These are phyloP conservation scores for Pythium sukuiense DNA, from an alignment of 352 stramenopile species.

Conservation along the genomic window DNA sequence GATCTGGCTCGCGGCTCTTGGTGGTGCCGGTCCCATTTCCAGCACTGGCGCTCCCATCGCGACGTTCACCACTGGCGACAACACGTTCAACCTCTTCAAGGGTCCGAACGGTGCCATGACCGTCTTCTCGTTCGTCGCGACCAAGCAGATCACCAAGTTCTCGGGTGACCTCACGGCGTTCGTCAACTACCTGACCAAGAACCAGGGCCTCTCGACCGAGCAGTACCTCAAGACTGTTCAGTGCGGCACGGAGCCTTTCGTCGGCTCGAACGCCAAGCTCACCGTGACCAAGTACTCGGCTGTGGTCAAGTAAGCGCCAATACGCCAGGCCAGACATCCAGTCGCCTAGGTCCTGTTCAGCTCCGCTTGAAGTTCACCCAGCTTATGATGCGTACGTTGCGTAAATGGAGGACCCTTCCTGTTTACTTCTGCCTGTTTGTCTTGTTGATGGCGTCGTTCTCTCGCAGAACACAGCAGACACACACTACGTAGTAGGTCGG, in stretches of 20 bases:
- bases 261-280: constrained; percentile 19
- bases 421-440: background rate
- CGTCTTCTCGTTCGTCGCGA: constrained; percentile 37
- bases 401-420: background rate
- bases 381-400: background rate
- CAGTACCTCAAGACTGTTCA: constrained; percentile 28
- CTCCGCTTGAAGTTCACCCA: background rate
- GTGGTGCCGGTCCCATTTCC: constrained; percentile 34
- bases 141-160: constrained; percentile 32
- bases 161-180: constrained; percentile 36
- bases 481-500: background rate
- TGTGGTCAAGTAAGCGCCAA: constrained; percentile 10
- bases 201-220: constrained; percentile 19
- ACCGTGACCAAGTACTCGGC: constrained; percentile 20
- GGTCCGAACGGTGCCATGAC: constrained; percentile 39
- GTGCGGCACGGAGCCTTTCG: constrained; percentile 23
- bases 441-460: background rate
- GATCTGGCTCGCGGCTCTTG: constrained; percentile 38
- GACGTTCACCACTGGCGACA: constrained; percentile 23
- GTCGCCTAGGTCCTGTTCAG: background rate
- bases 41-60: constrained; percentile 32
- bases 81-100: constrained; percentile 32
- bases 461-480: too few species aligned
- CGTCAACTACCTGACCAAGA: constrained; percentile 26
- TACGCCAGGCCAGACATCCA: background rate